Evolutionary conservation across 306 rosid genomes (phyloP).

Genomic region (Cotoneaster glaucophyllus): DNA sequence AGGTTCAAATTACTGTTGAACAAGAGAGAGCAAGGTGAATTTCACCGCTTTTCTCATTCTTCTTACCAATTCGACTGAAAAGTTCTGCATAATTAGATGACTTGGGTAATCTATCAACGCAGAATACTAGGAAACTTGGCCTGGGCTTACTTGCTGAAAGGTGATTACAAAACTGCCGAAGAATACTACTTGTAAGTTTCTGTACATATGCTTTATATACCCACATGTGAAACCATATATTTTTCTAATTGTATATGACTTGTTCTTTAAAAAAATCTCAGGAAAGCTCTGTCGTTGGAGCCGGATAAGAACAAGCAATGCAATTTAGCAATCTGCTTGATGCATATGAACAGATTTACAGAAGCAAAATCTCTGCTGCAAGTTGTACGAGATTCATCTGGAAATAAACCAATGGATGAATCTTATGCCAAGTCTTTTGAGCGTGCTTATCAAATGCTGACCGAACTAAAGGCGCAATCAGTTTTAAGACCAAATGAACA

Average conservation of each 20-base stretch:
- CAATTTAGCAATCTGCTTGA: slow-evolving; percentile 87
- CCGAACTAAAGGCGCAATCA: slow-evolving; percentile 33
- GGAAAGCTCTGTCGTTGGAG: slow-evolving; percentile 74
- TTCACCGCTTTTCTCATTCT: slow-evolving; percentile 7
- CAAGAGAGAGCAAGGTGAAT: slow-evolving; percentile 80
- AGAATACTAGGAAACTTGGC: slow-evolving; percentile 93
- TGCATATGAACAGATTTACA: slow-evolving; percentile 53
- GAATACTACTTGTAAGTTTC: slow-evolving; percentile 60
- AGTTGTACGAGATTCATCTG: slow-evolving; percentile 53
- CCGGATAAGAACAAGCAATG: slow-evolving; percentile 81
- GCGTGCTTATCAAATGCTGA: slow-evolving; percentile 58
- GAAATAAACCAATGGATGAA: slow-evolving; percentile 66
- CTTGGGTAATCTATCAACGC: slow-evolving; percentile 7
- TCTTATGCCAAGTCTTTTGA: slow-evolving; percentile 71
- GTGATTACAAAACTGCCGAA: slow-evolving; percentile 56
- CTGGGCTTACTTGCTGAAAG: slow-evolving; percentile 89
- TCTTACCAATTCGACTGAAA: not conserved
- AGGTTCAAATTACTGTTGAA: slow-evolving; percentile 72
- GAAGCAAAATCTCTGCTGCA: slow-evolving; percentile 83
- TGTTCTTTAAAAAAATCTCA: slow-evolving; percentile 17
- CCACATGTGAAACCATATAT: not conserved
- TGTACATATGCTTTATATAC: not conserved
- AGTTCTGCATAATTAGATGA: not conserved
- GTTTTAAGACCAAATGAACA: not conserved
- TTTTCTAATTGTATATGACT: not conserved